Evolutionary conservation across 768 basidiomycete species (phyloP).

Genomic region (Boletus rubropictus): DNA sequence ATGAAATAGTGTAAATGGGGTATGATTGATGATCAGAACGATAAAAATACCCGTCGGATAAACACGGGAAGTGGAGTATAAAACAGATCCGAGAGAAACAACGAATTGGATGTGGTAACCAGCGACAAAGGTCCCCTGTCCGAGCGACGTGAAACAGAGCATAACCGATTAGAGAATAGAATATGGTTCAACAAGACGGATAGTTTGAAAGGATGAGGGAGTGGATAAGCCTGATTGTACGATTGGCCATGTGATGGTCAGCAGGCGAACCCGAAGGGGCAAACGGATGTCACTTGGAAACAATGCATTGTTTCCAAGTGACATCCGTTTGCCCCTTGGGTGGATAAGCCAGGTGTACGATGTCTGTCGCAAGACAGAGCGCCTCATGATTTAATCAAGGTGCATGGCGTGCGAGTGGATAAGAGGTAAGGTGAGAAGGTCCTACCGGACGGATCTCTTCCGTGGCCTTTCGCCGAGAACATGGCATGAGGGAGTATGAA

Average conservation of each 20-base stretch:
- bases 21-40: not conserved
- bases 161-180: not conserved
- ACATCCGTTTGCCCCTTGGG: not conserved
- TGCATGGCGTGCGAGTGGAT: not conserved
- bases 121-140: not conserved
- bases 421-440: not conserved
- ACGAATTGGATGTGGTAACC: not conserved
- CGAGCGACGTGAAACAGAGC: not conserved
- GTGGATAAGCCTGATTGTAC: not conserved
- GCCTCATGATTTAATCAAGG: not conserved
- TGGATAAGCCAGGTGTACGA: too few species aligned
- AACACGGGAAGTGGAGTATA: not conserved
- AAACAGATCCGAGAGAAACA: not conserved
- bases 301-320: too few species aligned
- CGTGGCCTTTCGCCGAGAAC: slow-evolving; percentile 1
- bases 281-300: not conserved
- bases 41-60: not conserved
- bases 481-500: not conserved
- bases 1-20: not conserved
- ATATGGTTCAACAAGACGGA: not conserved
- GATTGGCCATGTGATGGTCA: not conserved
- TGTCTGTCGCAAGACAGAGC: not conserved
- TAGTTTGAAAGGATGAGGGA: not conserved
- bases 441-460: slow-evolving; percentile 26
- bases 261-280: not conserved